Evolutionary conservation across 1,139 yeast species (phyloP).

Genomic region (Zhuliangozyma blackwelliae): DNA sequence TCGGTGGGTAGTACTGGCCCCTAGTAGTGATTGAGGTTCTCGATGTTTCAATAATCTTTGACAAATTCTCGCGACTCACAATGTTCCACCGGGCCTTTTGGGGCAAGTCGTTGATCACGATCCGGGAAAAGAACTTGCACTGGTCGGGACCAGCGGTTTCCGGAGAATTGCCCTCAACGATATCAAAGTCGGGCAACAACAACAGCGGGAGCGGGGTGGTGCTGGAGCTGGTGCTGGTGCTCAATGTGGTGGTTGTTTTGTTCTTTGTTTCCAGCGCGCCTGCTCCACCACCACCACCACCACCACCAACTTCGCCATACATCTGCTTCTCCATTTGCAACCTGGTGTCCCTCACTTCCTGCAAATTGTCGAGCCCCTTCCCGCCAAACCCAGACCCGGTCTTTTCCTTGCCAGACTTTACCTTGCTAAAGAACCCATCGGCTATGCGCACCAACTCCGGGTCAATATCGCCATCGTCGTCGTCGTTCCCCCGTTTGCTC

Average conservation of each 20-base stretch:
- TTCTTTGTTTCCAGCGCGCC: conserved; percentile 6
- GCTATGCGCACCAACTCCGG: conserved; percentile 51
- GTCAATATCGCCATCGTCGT: conserved; percentile 40
- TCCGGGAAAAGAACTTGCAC: conserved; percentile 63
- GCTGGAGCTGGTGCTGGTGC: conserved; percentile 4
- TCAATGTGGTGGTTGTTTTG: conserved; percentile 1
- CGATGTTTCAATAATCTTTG: conserved; percentile 66
- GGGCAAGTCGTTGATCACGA: conserved; percentile 82
- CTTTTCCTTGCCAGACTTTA: conserved; percentile 67
- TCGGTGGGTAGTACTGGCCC: conserved; percentile 71
- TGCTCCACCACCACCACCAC: background rate
- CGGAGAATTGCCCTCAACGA: conserved; percentile 52
- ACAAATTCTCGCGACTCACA: conserved; percentile 62
- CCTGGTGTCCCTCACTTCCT: conserved; percentile 58
- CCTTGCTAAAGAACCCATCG: conserved; percentile 52
- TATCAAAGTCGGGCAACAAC: conserved; percentile 40
- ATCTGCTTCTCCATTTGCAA: conserved; percentile 47
- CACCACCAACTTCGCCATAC: conserved; percentile 14
- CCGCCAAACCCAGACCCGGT: conserved; percentile 86
- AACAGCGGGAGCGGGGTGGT: background rate
- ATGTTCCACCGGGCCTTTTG: conserved; percentile 82
- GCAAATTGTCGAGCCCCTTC: conserved; percentile 80
- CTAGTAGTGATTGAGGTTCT: conserved; percentile 78
- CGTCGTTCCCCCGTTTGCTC: conserved; percentile 28
- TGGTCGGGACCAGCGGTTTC: conserved; percentile 64